These are phyloP conservation scores for Pseudozyma pruni DNA, from an alignment of 1,284 basidiomycete species.

Conservation along the genomic window DNA sequence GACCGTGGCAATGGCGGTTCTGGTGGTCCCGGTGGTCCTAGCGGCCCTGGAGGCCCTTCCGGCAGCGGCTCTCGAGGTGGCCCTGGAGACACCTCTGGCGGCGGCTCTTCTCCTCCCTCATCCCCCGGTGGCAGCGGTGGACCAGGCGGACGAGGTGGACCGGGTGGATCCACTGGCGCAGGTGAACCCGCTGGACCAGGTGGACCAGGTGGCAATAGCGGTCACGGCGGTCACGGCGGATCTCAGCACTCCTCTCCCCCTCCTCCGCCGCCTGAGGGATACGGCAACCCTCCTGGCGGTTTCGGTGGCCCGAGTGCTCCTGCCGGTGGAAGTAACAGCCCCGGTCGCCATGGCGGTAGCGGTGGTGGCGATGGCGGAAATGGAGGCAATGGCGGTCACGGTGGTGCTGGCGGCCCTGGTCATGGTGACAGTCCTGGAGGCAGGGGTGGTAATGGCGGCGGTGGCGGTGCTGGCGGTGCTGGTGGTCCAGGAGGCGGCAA, in stretches of 20 bases:
- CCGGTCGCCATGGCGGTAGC: slow-evolving; percentile 15
- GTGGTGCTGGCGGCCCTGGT: slow-evolving; percentile 3
- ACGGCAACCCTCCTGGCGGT: not conserved
- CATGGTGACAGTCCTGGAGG: slow-evolving; percentile 7
- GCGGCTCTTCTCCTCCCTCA: too few species aligned
- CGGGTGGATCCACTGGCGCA: too few species aligned
- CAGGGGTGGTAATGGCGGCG: slow-evolving; percentile 7
- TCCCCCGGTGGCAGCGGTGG: not conserved
- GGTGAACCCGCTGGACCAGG: too few species aligned
- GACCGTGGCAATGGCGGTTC: too few species aligned
- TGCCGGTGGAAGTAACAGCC: slow-evolving; percentile 25
- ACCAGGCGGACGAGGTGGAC: not conserved
- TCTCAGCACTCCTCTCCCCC: too few species aligned
- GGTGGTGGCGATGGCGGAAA: slow-evolving; percentile 9
- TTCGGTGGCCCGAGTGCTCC: slow-evolving; percentile 1
- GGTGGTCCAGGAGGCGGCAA: slow-evolving; percentile 2
- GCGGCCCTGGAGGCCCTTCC: not conserved
- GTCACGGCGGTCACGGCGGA: too few species aligned
- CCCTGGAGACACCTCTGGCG: not conserved
- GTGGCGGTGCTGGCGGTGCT: slow-evolving; percentile 8
- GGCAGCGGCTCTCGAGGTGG: not conserved
- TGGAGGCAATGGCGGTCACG: slow-evolving; percentile 17
- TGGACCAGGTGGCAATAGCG: too few species aligned
- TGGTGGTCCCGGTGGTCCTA: not conserved
- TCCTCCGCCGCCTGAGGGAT: too few species aligned